Percentiles rank a stretch among this genome's conserved stretches.
Evolutionary conservation across 1,284 basidiomycete genomes (phyloP).

Genomic region (Sporisorium sorghi): DNA sequence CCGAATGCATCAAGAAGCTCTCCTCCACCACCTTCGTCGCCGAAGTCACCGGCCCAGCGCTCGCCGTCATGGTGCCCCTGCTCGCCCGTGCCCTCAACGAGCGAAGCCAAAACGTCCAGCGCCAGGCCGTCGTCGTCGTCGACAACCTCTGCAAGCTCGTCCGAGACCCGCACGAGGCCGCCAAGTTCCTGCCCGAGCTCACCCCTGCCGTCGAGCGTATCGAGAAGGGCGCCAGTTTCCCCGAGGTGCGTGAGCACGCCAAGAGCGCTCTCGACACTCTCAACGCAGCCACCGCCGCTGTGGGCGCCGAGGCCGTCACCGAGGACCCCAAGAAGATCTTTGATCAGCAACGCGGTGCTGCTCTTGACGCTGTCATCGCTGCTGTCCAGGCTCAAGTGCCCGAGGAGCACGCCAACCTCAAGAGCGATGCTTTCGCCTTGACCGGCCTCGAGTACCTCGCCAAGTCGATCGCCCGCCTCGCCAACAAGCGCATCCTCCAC

Average conservation of each 20-base stretch:
- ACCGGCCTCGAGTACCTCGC: conserved; percentile 63
- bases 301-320: conserved; percentile 47
- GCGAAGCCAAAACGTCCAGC: conserved; percentile 80
- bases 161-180: conserved; percentile 88
- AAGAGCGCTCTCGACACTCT: conserved; percentile 65
- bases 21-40: conserved; percentile 96
- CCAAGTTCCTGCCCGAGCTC: conserved; percentile 86
- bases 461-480: conserved; percentile 59
- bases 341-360: conserved; percentile 53
- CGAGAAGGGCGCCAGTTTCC: conserved; percentile 90
- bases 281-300: conserved; percentile 50
- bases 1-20: conserved; percentile 93
- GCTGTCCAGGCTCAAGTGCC: conserved; percentile 56
- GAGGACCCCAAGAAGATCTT: conserved; percentile 61
- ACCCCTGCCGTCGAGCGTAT: conserved; percentile 93
- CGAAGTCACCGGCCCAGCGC: conserved; percentile 93
- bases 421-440: conserved; percentile 60
- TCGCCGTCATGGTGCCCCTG: conserved; percentile 94
- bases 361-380: conserved; percentile 53
- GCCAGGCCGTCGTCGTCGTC: conserved; percentile 85
- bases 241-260: conserved; percentile 77
- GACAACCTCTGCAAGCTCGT: conserved; percentile 99
- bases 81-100: conserved; percentile 93
- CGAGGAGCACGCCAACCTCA: conserved; percentile 53
- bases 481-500: conserved; percentile 67